Base-by-base conservation (phyloP, 495 filamentous ascomycete genomes). In the Talaromyces trachyspermus region DNA sequence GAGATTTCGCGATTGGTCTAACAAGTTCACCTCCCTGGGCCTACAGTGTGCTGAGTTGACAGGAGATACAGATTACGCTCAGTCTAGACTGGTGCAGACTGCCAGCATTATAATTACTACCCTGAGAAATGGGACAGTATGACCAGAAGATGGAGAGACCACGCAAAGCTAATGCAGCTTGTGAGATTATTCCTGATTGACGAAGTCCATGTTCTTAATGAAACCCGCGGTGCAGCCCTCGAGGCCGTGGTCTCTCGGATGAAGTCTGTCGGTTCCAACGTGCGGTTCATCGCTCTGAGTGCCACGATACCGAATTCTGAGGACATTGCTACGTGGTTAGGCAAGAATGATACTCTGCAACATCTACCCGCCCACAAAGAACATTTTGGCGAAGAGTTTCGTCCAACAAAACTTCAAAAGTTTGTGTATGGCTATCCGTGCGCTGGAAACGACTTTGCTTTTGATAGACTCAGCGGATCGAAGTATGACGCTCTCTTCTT, bases 81-180 rank as follows among this genome's bases (percentile, higher is more conserved):
- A 95, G 54, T 70, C 95, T 49, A 72, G 70, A 36, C 80, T 75
- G 49, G 85, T 95, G 10, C 84, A 89, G 44, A 80, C 69, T 54
- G 91, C 90, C 27, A 85, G 83, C 43, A 89, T 98, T 48, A 95
- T 98, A 49, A 83, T 98, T 41, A 97, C 92, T 0, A 98, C 92
- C 92, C 92, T 1, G 92, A 98, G 63, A 98, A 98, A 61, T 98
- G 92, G 92, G 92, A 98, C 63, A 95, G 88, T 49, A 85, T 98
- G 63, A 98, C 92, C 1, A 77, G 92, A 24, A 92, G 89, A 62
- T 98, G 92, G 92, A 83, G 86, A 54, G 92, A 97, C 54, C 88
- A 97, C 57, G 73, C 74, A 40, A 86, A 76, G 53, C 69, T 98
- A 18, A 80, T 97, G 65, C 78, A 88, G 51, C 68, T 96, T 51